phyloP scores from a whole-genome alignment of 1,284 basidiomycete genomes.

The Puccinia hordei region DNA sequence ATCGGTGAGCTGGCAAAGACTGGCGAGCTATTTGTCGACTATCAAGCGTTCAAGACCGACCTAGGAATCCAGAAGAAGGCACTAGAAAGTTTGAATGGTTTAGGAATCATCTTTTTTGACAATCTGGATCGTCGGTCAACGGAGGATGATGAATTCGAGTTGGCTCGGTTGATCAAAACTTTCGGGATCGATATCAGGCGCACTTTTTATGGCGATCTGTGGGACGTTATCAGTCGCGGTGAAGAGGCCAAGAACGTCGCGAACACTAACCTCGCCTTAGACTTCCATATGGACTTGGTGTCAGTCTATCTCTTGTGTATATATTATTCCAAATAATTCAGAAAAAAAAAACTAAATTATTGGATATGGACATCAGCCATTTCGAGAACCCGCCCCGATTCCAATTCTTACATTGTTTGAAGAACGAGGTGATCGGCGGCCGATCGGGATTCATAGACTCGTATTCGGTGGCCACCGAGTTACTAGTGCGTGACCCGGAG shows the following conservation, averaged over 20 bases:
- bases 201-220: slow-evolving; percentile 86
- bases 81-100: slow-evolving; percentile 61
- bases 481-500: slow-evolving; percentile 65
- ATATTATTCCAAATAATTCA: neutral
- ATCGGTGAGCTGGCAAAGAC: neutral
- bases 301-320: slow-evolving; percentile 63
- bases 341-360: neutral
- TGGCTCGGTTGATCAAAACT: slow-evolving; percentile 67
- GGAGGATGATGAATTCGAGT: slow-evolving; percentile 65
- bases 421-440: slow-evolving; percentile 76
- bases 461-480: slow-evolving; percentile 68
- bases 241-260: slow-evolving; percentile 83
- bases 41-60: neutral
- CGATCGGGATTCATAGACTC: slow-evolving; percentile 86
- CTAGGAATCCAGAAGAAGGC: slow-evolving; percentile 52
- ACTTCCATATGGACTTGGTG: slow-evolving; percentile 89
- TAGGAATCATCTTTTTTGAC: slow-evolving; percentile 64
- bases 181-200: slow-evolving; percentile 74
- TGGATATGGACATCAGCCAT: slow-evolving; percentile 59
- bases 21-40: slow-evolving; percentile 20
- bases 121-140: slow-evolving; percentile 63
- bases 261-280: slow-evolving; percentile 87
- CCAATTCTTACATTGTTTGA: slow-evolving; percentile 87
- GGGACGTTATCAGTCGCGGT: slow-evolving; percentile 79
- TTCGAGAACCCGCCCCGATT: slow-evolving; percentile 85